Evolutionary conservation across 1,284 basidiomycete genomes (phyloP).

Genomic region (Xanthoconium separans): DNA sequence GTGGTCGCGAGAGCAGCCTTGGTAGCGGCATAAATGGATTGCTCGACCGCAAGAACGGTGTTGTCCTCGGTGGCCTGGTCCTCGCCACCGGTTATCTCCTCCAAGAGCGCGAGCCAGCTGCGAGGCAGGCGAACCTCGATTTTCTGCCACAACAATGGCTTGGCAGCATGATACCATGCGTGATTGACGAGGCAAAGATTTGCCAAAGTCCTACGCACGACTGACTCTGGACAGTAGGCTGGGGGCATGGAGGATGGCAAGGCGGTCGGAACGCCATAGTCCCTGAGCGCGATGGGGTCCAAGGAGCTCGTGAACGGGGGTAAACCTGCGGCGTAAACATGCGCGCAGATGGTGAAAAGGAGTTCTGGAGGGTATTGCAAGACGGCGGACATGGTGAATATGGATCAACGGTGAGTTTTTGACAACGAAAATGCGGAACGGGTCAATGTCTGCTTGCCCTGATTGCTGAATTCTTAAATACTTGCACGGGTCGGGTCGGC

Average conservation of each 20-base stretch:
- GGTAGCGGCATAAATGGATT: slow-evolving; percentile 62
- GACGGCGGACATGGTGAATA: slow-evolving; percentile 27
- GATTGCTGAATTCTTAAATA: slow-evolving; percentile 24
- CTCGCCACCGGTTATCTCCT: slow-evolving; percentile 71
- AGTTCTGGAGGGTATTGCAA: slow-evolving; percentile 62
- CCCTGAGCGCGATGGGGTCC: slow-evolving; percentile 57
- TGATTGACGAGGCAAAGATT: slow-evolving; percentile 71
- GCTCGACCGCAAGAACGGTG: slow-evolving; percentile 60
- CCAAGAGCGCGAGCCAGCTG: slow-evolving; percentile 76
- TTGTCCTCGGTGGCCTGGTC: slow-evolving; percentile 49
- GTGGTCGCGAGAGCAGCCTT: slow-evolving; percentile 51
- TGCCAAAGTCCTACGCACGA: slow-evolving; percentile 60
- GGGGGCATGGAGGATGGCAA: slow-evolving; percentile 71
- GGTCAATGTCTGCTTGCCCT: not conserved
- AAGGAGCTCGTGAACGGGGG: slow-evolving; percentile 57
- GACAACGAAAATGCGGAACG: not conserved
- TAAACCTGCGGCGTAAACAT: slow-evolving; percentile 61
- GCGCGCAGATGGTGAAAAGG: slow-evolving; percentile 63
- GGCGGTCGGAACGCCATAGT: slow-evolving; percentile 52
- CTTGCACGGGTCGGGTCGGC: slow-evolving; percentile 17
- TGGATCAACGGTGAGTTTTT: not conserved
- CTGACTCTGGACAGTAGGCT: slow-evolving; percentile 62
- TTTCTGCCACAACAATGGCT: slow-evolving; percentile 78
- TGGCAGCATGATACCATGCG: slow-evolving; percentile 73
- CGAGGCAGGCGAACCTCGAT: slow-evolving; percentile 76